phyloP scores from a whole-genome alignment of 1,284 basidiomycete genomes.

The Puccinia novopanici region DNA sequence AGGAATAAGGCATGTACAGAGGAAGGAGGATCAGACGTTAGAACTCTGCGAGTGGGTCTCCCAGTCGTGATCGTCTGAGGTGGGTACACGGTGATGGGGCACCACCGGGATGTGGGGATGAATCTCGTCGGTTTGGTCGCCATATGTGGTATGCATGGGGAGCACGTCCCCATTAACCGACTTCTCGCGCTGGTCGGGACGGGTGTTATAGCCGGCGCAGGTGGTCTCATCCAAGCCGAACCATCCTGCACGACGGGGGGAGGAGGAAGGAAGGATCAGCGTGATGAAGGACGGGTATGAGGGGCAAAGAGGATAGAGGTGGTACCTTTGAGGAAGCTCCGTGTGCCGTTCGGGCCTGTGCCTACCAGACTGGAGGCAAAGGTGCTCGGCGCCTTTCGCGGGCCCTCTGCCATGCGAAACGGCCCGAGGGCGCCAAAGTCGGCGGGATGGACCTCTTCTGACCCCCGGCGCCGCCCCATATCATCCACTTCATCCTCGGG shows the following conservation, averaged over 20 bases:
- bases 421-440: conserved; percentile 31
- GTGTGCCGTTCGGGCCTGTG: conserved; percentile 40
- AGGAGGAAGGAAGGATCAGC: conserved; percentile 4
- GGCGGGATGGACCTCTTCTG: conserved; percentile 8
- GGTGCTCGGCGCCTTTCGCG: background rate
- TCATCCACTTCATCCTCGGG: conserved; percentile 9
- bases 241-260: conserved; percentile 10
- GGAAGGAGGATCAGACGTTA: background rate
- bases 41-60: conserved; percentile 31
- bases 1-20: no score
- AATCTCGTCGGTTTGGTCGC: background rate
- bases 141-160: conserved; percentile 30
- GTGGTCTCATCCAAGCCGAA: conserved; percentile 47
- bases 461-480: background rate
- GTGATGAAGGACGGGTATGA: background rate
- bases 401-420: conserved; percentile 1
- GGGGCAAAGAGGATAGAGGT: background rate
- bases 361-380: conserved; percentile 25
- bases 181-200: conserved; percentile 29
- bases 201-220: conserved; percentile 26
- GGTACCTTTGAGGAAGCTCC: conserved; percentile 43
- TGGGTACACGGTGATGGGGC: conserved; percentile 40
- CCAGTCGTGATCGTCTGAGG: conserved; percentile 37
- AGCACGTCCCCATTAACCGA: conserved; percentile 22
- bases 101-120: conserved; percentile 11